Conservation (phyloP, 176 grass and related monocot genomes). For the Lolium rigidum region DNA sequence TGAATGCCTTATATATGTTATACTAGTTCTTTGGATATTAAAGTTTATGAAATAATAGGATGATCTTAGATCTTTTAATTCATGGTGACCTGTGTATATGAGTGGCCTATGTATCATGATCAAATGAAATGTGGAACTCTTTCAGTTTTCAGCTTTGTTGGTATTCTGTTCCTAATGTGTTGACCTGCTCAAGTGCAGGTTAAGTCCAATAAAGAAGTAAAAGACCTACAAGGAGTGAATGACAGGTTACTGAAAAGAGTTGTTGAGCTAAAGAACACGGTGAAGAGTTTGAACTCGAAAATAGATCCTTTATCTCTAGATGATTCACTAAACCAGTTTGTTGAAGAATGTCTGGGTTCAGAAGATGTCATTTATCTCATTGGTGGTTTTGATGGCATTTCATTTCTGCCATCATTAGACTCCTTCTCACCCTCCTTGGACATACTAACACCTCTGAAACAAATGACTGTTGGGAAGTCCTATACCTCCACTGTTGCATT, state of each 20-base stretch:
- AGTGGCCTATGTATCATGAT: constrained; percentile 16
- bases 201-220: constrained; percentile 52
- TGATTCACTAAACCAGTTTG: constrained; percentile 66
- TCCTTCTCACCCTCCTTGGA: constrained; percentile 80
- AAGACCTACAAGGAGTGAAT: constrained; percentile 45
- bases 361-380: constrained; percentile 83
- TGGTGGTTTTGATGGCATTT: constrained; percentile 69
- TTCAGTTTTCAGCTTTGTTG: constrained; percentile 11
- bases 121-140: neutral
- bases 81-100: neutral
- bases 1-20: neutral
- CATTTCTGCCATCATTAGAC: constrained; percentile 64
- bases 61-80: constrained; percentile 10
- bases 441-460: constrained; percentile 67
- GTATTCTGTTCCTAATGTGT: constrained; percentile 24
- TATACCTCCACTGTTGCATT: constrained; percentile 70
- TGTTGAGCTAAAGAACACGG: constrained; percentile 46
- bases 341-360: constrained; percentile 72
- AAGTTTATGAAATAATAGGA: constrained; percentile 17
- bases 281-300: constrained; percentile 57
- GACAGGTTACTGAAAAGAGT: constrained; percentile 56
- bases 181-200: constrained; percentile 48
- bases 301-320: constrained; percentile 64
- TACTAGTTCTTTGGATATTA: neutral
- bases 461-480: constrained; percentile 58